phyloP scores from a whole-genome alignment of 139 green algal genomes.

The Gonium pectorale region DNA sequence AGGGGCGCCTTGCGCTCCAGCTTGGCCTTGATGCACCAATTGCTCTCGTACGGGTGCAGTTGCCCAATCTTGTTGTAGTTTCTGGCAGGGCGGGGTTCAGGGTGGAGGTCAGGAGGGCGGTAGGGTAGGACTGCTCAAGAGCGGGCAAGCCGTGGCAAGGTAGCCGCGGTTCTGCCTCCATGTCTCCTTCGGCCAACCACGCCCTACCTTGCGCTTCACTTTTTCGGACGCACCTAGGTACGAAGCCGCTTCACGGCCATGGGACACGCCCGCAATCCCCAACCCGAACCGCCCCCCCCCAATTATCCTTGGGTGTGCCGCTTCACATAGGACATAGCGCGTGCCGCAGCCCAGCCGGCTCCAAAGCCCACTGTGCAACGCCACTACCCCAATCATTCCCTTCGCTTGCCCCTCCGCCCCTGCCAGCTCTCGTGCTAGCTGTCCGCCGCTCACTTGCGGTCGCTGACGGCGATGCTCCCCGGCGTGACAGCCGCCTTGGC shows the following conservation, averaged over 20 bases:
- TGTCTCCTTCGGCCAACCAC: too few relatives aligned
- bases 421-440: neutral
- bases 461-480: constrained; percentile 18
- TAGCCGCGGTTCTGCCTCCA: too few relatives aligned
- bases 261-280: neutral
- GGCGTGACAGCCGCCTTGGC: constrained; percentile 13
- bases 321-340: neutral
- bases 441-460: constrained; percentile 28
- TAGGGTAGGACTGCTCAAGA: neutral
- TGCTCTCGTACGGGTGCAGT: constrained; percentile 53
- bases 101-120: neutral
- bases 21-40: constrained; percentile 81
- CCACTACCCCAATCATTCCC: neutral
- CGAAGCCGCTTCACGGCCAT: too few relatives aligned
- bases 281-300: too few relatives aligned
- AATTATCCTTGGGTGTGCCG: neutral
- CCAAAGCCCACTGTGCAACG: neutral
- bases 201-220: too few relatives aligned
- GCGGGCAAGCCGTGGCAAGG: neutral
- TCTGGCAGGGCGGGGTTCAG: neutral
- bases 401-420: neutral
- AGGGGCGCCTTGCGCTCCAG: constrained; percentile 59
- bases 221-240: too few relatives aligned
- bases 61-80: constrained; percentile 42
- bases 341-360: too few relatives aligned